Evolutionary conservation across 371 early-diverging fungal genomes (phyloP), one percentile per base, ranked within the genome.

Genomic region (Apophysomyces variabilis): DNA sequence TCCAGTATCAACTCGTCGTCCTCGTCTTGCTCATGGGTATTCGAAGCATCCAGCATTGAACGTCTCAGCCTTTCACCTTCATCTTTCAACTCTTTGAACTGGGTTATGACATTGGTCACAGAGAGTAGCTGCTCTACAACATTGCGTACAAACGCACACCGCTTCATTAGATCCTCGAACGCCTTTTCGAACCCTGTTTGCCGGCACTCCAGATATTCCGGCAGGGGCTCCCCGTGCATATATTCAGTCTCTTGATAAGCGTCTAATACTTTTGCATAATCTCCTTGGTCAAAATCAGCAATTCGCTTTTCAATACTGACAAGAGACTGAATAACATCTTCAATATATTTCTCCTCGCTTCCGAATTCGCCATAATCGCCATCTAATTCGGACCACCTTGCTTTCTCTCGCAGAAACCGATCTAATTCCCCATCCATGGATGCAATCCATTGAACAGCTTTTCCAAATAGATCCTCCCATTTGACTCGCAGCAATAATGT

Each of bases 171-270:
- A 43, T 66, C 61, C 18, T 65, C 69, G 57, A 73, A 67, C 1
- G 59, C 50, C 21, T 62, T 66, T 45, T 80, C 80, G 26, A 80
- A 67, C 9, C 67, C 65, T 26, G 66, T 65, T 58, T 80, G 76
- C 14, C 67, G 67, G 13, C 39, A 50, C 16, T 69, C 45, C 38
- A 77, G 58, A 45, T 58, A 63, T 6, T 60, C 67, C 1, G 73
- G 73, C 47, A 72, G 36, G 18, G 38, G 32, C n/a, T 60, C 66
- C 5, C 57, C 60, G 21, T 56, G 38, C 5, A 60, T 21, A 45
- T 73, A 72, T 5, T 66, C 68, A 18, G 72, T 41, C n/a, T 78
- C 79, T 58, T 77, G 75, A 44, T 71, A 75, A 3, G 68, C 65
- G 38, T 75, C 69, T n/a, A 65, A 39, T 1, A 75, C 71, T 9